Base-by-base conservation (phyloP, 2,329 filamentous ascomycete species). In the Teratosphaeria nubilosa region DNA sequence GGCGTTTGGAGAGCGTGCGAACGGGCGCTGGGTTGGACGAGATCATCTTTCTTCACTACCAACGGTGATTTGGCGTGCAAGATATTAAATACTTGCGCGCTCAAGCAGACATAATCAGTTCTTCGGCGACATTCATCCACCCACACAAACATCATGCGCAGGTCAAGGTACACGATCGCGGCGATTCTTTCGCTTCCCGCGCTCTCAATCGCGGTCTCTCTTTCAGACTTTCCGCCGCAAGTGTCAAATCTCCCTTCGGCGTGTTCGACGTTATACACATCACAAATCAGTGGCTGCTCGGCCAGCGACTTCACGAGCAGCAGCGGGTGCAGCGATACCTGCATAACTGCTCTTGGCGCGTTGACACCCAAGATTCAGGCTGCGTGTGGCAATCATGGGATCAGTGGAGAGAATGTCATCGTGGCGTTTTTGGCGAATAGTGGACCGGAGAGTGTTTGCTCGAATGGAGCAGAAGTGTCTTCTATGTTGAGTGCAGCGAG, bases 181-280 rank as follows among this genome's bases (percentile, higher is more conserved):
- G 41, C 41, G 41, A 48, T 48, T 9, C 41, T 48, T 22, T 48
- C 68, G 58, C 64, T 70, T 13, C 64, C 68, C 4, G 56, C 59
- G 10, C 54, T 65, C 13, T 59, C 65, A 20, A 58, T 66, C 51
- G 67, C 75, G n/a, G 74, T 77, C 48, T 72, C 73, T 24, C 75
- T 79, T 41, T 66, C 72, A 30, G 74, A 76, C 65, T 79, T 79
- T 65, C 71, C 70, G 1, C 76, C 76, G 22, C 70, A 71, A 41
- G 69, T 75, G 62, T 65, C 71, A 6, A 69, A 72, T 58, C 72
- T 78, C 5, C 72, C 75, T 4, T 45, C 64, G 14, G 56, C 63
- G 24, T 79, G 77, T 63, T 57, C 73, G 50, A 61, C 62, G 7
- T 69, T 75, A 30, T 80, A 80, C 69, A 73, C 66, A 30, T 58